Evolutionary conservation across 2,329 filamentous ascomycete genomes (phyloP).

Genomic region (Cryphonectria nitschkei): DNA sequence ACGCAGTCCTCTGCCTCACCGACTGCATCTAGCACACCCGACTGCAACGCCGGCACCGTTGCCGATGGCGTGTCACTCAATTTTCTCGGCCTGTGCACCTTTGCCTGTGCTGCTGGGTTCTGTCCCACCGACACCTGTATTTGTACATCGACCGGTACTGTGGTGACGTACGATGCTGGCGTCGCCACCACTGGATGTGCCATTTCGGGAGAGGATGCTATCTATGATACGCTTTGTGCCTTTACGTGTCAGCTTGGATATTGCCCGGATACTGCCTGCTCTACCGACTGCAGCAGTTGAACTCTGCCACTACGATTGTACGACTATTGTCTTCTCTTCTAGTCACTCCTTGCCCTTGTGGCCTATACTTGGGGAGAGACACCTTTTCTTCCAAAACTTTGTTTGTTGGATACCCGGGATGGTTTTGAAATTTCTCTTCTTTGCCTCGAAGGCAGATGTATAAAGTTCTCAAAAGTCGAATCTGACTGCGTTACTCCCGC

Average conservation of each 20-base stretch:
- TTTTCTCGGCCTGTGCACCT: conserved; percentile 30
- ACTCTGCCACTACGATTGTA: neutral
- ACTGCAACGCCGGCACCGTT: conserved; percentile 31
- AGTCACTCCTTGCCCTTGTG: conserved; percentile 3
- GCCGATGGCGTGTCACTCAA: conserved; percentile 26
- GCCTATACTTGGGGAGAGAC: neutral
- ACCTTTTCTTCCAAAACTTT: neutral
- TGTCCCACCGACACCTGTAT: conserved; percentile 30
- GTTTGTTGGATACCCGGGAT: neutral
- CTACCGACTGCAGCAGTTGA: conserved; percentile 29
- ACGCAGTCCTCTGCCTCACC: conserved; percentile 19
- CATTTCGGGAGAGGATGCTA: conserved; percentile 37
- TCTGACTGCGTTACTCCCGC: neutral
- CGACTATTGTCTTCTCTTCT: conserved; percentile 1
- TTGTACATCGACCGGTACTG: conserved; percentile 29
- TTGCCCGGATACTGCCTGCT: conserved; percentile 42
- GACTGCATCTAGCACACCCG: conserved; percentile 1
- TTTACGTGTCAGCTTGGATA: conserved; percentile 52
- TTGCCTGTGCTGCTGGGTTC: conserved; percentile 31
- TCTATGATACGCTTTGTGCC: conserved; percentile 50
- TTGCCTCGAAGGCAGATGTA: neutral
- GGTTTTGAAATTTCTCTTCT: neutral
- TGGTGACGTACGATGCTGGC: conserved; percentile 28
- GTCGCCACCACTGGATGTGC: conserved; percentile 41
- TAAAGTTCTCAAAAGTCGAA: neutral